These are phyloP conservation scores for Scedosporium apiospermum DNA, from an alignment of 2,329 filamentous ascomycete species.

Conservation along the genomic window DNA sequence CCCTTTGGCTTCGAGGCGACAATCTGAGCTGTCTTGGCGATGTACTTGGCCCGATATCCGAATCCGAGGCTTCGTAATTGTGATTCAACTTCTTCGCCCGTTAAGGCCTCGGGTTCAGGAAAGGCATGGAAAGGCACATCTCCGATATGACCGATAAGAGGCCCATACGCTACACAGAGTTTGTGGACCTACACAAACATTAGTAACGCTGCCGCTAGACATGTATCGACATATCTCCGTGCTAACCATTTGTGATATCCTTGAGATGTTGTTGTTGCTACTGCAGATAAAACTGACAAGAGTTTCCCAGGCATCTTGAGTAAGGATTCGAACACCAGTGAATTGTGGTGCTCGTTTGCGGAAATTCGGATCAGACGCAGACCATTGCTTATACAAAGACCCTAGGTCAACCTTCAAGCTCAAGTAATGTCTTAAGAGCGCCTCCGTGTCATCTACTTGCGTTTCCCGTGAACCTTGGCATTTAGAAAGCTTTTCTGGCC, in stretches of 20 bases:
- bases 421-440: constrained; percentile 74
- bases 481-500: constrained; percentile 25
- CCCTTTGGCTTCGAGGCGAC: constrained; percentile 58
- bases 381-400: constrained; percentile 79
- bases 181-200: constrained; percentile 58
- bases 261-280: constrained; percentile 94
- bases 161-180: constrained; percentile 77
- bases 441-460: constrained; percentile 57
- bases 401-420: constrained; percentile 72
- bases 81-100: constrained; percentile 63
- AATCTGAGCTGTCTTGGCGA: constrained; percentile 73
- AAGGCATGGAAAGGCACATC: constrained; percentile 78
- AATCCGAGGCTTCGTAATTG: constrained; percentile 79
- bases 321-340: constrained; percentile 81
- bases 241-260: constrained; percentile 86
- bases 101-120: constrained; percentile 65
- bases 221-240: neutral
- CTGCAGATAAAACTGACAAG: constrained; percentile 94
- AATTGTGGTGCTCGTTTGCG: constrained; percentile 78
- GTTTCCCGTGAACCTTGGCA: constrained; percentile 16
- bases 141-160: constrained; percentile 60
- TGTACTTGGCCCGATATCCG: constrained; percentile 89
- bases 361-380: constrained; percentile 76
- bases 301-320: constrained; percentile 93
- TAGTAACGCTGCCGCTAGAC: neutral